Evolutionary conservation across 805 yeast genomes (phyloP), one percentile per base, ranked within the genome.

Genomic region (Cyberlindnera sargentensis): DNA sequence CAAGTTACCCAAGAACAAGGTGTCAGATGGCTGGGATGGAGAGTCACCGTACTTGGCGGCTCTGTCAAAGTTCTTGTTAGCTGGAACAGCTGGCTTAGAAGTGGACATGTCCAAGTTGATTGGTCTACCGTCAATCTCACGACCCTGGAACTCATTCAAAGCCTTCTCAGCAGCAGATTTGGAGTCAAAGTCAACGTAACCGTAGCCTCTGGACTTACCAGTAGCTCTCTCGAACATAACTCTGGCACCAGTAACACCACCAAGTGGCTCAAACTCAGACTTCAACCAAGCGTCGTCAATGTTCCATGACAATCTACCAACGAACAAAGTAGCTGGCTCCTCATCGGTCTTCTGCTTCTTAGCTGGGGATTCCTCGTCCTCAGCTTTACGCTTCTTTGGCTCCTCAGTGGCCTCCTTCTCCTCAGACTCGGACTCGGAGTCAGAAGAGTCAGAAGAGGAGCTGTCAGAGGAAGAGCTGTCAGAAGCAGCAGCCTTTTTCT

Each of bases 231-330:
- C 98, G 68, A 81, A 79, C 65, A 93, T 87, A 53, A 93, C 96
- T 72, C 99, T 83, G 54, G 98, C 97, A 57, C 81, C 66, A 32
- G 78, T 59, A 47, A 89, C 93, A 66, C 95, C 96, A 41, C 91
- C 95, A 43, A 68, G 59, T 49, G 75, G 77, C 65, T 82, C 89
- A 66, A 93, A 93, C 71, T 87, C 97, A 49, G 82, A 72, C 68
- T 75, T 74, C 65, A 93, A 80, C 95, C 96, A 86, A 47, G 82
- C 95, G 64, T 90, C 97, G 62, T 93, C 99, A 60, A 93, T 78
- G 67, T 81, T 84, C 98, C 98, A 93, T 23, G 98, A 89, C 61
- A 93, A 78, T 73, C 98, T 83, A 60, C 99, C 99, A 52, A 90
- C 98, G 60, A 93, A 93, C 53, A 93, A 67, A 48, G 98, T 91